Evolutionary conservation across 495 filamentous ascomycete species (phyloP).

Genomic region (Lepidopterella palustris): DNA sequence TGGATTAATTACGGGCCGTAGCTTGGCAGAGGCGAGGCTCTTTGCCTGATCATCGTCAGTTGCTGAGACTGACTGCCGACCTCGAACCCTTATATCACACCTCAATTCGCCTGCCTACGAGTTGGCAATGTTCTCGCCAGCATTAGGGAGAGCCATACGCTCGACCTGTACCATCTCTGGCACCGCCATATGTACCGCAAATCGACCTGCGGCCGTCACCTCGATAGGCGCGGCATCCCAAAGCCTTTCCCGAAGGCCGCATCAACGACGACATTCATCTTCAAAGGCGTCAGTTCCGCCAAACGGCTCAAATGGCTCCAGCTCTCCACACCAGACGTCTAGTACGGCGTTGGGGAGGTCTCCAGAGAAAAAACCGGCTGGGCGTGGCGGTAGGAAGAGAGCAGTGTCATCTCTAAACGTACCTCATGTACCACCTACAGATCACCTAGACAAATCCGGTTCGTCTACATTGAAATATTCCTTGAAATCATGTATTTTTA

Average conservation of each 20-base stretch:
- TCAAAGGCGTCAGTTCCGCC: constrained; percentile 32
- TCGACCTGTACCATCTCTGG: constrained; percentile 18
- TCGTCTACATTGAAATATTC: constrained; percentile 22
- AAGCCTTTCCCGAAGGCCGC: constrained; percentile 16
- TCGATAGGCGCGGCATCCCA: constrained; percentile 12
- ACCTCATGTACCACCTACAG: constrained; percentile 78
- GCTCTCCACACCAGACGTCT: constrained; percentile 19
- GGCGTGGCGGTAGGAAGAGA: constrained; percentile 26
- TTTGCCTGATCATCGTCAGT: neutral
- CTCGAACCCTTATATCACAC: constrained; percentile 3
- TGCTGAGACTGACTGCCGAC: neutral
- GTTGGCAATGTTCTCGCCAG: constrained; percentile 29
- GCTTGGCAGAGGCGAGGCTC: neutral
- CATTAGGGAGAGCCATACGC: constrained; percentile 25
- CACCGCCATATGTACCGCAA: constrained; percentile 12
- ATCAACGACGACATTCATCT: constrained; percentile 31
- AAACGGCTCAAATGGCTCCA: constrained; percentile 16
- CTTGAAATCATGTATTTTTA: constrained; percentile 11
- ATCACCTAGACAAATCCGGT: constrained; percentile 71
- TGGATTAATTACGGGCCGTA: neutral
- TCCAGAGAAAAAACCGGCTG: constrained; percentile 25
- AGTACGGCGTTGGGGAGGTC: constrained; percentile 11
- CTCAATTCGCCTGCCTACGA: constrained; percentile 10
- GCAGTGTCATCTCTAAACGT: constrained; percentile 48
- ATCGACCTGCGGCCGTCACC: constrained; percentile 10